Percentiles rank a stretch among this genome's conserved stretches.
Conservation (phyloP, 2,329 filamentous ascomycete genomes). For the Alternaria longipes region DNA sequence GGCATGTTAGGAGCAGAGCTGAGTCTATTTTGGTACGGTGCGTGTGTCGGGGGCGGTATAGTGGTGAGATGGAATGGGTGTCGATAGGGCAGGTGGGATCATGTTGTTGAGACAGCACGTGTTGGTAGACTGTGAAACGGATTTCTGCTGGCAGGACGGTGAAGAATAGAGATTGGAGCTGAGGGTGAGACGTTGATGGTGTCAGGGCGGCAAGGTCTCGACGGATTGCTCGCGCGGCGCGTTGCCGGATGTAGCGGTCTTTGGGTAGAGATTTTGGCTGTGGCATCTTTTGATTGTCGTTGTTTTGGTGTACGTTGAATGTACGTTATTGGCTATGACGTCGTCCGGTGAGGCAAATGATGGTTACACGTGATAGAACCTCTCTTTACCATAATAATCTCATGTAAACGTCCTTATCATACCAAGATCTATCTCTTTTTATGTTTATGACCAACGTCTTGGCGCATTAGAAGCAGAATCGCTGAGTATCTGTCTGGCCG, state of each 20-base stretch:
- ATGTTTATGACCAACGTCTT: background rate
- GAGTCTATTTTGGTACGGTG: constrained; percentile 39
- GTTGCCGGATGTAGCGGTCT: constrained; percentile 23
- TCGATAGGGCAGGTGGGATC: constrained; percentile 17
- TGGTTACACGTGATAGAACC: background rate
- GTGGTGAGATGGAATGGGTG: constrained; percentile 19
- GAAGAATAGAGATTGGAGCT: constrained; percentile 36
- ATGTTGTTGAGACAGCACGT: constrained; percentile 23
- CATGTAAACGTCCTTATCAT: fast-evolving
- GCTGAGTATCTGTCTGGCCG: background rate
- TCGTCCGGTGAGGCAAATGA: background rate
- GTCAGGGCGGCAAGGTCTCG: constrained; percentile 28
- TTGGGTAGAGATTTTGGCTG: background rate
- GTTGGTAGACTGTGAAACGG: constrained; percentile 28
- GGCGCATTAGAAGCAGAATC: background rate
- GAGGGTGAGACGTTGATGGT: constrained; percentile 27
- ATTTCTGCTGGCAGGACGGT: constrained; percentile 36
- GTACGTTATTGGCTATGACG: background rate
- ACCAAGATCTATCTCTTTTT: background rate
- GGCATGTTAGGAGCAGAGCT: constrained; percentile 51
- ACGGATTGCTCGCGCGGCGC: constrained; percentile 24
- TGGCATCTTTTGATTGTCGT: constrained; percentile 10
- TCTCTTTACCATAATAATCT: too few species aligned
- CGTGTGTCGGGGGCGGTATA: constrained; percentile 39
- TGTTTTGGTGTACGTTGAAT: background rate